Evolutionary conservation across 2,329 filamentous ascomycete genomes (phyloP).

Genomic region (Aspergillus sp.): DNA sequence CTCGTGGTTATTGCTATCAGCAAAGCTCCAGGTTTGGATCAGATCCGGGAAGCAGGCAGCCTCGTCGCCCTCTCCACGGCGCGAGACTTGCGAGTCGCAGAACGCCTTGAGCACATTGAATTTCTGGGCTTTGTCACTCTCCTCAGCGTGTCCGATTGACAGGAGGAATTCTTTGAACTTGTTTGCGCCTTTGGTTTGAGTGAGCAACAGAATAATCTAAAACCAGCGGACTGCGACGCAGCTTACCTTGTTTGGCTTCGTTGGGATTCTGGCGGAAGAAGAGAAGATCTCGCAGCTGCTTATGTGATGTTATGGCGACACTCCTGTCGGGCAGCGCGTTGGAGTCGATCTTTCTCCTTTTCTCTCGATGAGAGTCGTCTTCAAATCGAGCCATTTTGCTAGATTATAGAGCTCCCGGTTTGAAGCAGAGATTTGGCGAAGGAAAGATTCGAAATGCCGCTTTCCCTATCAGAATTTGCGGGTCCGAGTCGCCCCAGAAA

Average conservation of each 20-base stretch:
- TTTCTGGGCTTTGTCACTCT: slow-evolving; percentile 29
- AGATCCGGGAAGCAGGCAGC: slow-evolving; percentile 64
- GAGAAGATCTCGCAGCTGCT: slow-evolving; percentile 60
- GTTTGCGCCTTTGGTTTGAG: slow-evolving; percentile 26
- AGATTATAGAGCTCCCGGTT: slow-evolving; percentile 11
- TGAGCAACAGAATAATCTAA: slow-evolving; percentile 1
- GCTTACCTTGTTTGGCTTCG: slow-evolving; percentile 55
- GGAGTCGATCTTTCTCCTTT: slow-evolving; percentile 33
- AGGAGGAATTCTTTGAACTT: slow-evolving; percentile 37
- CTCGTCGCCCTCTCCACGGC: slow-evolving; percentile 41
- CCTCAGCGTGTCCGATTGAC: slow-evolving; percentile 28
- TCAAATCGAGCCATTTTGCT: slow-evolving; percentile 25
- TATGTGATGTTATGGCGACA: slow-evolving; percentile 37
- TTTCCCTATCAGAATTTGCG: slow-evolving; percentile 11
- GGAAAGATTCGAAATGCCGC: too few species aligned
- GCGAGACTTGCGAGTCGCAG: slow-evolving; percentile 45
- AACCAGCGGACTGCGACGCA: slow-evolving; percentile 20
- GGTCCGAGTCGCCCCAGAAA: background rate
- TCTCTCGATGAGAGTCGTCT: slow-evolving; percentile 24
- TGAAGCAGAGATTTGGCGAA: background rate
- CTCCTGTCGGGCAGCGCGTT: slow-evolving; percentile 8
- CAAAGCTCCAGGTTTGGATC: slow-evolving; percentile 81
- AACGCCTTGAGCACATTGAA: slow-evolving; percentile 38
- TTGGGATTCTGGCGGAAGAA: slow-evolving; percentile 59
- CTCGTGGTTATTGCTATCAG: slow-evolving; percentile 69